Evolutionary conservation across 768 basidiomycete species (phyloP), one percentile per base, ranked within the genome.

Genomic region (Kondoa subrosea): DNA sequence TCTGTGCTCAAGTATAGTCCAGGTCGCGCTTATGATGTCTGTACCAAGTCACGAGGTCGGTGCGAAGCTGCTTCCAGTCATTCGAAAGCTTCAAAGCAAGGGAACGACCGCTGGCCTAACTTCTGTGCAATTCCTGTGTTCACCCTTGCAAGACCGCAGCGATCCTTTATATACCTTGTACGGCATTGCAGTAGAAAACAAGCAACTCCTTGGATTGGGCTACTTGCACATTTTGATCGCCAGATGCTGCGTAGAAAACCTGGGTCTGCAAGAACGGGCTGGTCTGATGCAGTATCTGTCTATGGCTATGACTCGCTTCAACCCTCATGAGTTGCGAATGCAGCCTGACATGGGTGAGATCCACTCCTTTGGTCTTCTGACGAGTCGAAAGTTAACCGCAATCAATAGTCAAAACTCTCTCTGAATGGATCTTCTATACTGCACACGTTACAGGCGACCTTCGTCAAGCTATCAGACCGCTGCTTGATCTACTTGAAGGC

Each of bases 191-290:
- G 27, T 12, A 16, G 30, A 27, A 14, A 32, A 33, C 61, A 50
- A 50, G 40, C 40, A 50, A 50, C 3, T 30, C 29, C 29, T 63
- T 27, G 61, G 61, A 17, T 31, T 30, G 15, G 61, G 61, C 61
- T 63, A 63, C 61, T 31, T 31, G 27, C 26, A 29, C 27, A 30
- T 63, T 32, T 33, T 63, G 17, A 16, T 63, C n/a, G 61, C n/a
- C 27, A 27, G 61, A 32, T 32, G 40, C 40, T 50, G 40, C 40
- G 40, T 50, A 21, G 40, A 31, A 33, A 17, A 27, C 8, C 26
- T 31, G 8, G 2, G 3, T 27, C 16, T 8, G 12, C 29, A 27
- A 21, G 30, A 63, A 21, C 16, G 30, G 29, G 61, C 61, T 3
- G 3, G 16, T 8, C 4, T 63, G 61, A 31, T 63, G 29, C 29